Percentiles rank a stretch among this genome's conserved stretches.
Conservation (phyloP, 768 basidiomycete genomes). For the Pholiota microspora region DNA sequence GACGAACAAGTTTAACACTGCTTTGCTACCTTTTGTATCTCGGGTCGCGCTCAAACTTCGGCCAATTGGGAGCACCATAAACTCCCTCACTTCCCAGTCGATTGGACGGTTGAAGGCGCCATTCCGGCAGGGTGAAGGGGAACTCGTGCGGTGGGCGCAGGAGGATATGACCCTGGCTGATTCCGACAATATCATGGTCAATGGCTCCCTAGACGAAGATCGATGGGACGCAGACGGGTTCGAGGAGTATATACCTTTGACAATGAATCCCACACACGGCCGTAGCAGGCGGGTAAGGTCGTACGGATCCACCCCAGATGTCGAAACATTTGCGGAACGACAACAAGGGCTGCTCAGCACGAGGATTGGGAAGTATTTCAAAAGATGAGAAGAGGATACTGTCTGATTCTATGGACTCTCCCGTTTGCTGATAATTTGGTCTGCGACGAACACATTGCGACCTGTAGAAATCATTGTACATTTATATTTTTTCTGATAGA, state of each 20-base stretch:
- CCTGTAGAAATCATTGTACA: background rate
- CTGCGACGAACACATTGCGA: background rate
- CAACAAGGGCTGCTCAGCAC: constrained; percentile 7
- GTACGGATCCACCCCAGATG: constrained; percentile 26
- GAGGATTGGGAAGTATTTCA: constrained; percentile 17
- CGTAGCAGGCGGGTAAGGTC: constrained; percentile 16
- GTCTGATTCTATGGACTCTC: background rate
- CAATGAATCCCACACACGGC: constrained; percentile 27
- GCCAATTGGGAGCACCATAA: constrained; percentile 16
- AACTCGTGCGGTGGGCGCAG: constrained; percentile 45
- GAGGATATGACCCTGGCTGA: constrained; percentile 42
- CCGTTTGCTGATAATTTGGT: background rate
- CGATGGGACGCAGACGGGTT: constrained; percentile 26
- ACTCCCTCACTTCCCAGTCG: constrained; percentile 14
- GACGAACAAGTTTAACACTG: constrained; percentile 19
- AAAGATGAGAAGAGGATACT: constrained; percentile 9
- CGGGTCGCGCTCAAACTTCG: constrained; percentile 17
- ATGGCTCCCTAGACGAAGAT: constrained; percentile 27
- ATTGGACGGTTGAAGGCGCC: constrained; percentile 22
- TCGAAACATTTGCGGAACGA: constrained; percentile 20
- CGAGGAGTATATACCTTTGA: constrained; percentile 47
- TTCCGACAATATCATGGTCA: constrained; percentile 45
- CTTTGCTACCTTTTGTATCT: constrained; percentile 20
- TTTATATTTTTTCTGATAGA: background rate
- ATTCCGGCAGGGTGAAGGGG: constrained; percentile 37